A percentile compares a stretch with the other conserved stretches of the same genome.
Conservation (phyloP, 441 rosid species). For the Aleurites moluccanus region DNA sequence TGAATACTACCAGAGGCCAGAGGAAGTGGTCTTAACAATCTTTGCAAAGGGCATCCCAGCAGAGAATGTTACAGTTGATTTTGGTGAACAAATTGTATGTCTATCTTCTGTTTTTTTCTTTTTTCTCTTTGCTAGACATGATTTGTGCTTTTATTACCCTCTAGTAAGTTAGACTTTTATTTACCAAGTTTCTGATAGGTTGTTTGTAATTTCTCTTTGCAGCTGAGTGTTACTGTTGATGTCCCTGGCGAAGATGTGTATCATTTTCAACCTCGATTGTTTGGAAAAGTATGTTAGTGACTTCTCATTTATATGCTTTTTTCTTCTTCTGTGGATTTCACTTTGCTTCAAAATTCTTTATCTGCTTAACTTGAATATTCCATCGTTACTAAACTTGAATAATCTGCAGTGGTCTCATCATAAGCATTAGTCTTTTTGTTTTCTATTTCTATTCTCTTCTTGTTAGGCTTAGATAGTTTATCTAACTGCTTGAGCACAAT, state of each 20-base stretch:
- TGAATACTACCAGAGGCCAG: conserved; percentile 66
- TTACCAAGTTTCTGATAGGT: neutral
- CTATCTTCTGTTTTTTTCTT: neutral
- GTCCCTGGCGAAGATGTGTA: conserved; percentile 66
- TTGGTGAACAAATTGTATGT: conserved; percentile 68
- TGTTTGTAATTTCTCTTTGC: conserved; percentile 23
- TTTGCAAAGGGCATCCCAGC: conserved; percentile 63
- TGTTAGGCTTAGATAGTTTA: neutral
- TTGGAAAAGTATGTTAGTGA: conserved; percentile 56
- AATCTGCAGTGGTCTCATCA: neutral
- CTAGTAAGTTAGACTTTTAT: neutral
- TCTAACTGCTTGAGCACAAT: neutral
- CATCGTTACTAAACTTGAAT: neutral
- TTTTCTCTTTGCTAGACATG: neutral
- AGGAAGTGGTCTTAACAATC: conserved; percentile 68
- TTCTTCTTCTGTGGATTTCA: neutral
- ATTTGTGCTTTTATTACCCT: neutral
- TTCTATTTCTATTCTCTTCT: neutral
- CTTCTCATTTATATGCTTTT: neutral
- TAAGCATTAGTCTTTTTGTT: neutral
- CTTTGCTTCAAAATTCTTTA: neutral
- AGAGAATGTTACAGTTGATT: conserved; percentile 46
- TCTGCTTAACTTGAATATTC: neutral
- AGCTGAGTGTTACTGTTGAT: conserved; percentile 71
- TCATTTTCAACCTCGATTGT: conserved; percentile 76